Conservation (phyloP, 805 yeast species). For the Vanderwaltozyma tropicalis region DNA sequence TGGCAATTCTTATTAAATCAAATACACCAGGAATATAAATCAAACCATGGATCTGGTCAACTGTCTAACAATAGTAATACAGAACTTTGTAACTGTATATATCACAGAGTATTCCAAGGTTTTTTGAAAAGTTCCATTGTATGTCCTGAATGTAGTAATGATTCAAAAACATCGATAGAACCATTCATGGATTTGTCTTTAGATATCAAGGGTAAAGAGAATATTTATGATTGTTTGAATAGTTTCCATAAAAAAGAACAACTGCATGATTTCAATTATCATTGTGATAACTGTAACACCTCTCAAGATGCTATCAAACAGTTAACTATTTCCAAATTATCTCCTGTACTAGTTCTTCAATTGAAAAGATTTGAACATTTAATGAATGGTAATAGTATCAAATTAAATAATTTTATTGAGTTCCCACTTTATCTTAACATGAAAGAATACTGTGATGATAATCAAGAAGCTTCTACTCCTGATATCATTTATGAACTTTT, state of each 20-base stretch:
- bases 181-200: slow-evolving; percentile 85
- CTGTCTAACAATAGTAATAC: slow-evolving; percentile 7
- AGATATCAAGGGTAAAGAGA: slow-evolving; percentile 44
- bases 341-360: slow-evolving; percentile 75
- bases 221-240: slow-evolving; percentile 54
- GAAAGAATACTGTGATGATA: slow-evolving; percentile 40
- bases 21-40: slow-evolving; percentile 42
- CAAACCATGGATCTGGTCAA: slow-evolving; percentile 6
- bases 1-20: slow-evolving; percentile 87
- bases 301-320: slow-evolving; percentile 62
- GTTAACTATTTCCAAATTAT: slow-evolving; percentile 55
- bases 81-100: slow-evolving; percentile 56
- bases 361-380: slow-evolving; percentile 53
- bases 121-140: slow-evolving; percentile 67
- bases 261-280: slow-evolving; percentile 57
- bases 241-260: slow-evolving; percentile 71
- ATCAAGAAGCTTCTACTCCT: slow-evolving; percentile 16
- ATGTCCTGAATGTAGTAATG: slow-evolving; percentile 57
- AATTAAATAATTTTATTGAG: slow-evolving; percentile 63
- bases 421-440: slow-evolving; percentile 69
- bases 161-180: slow-evolving; percentile 60
- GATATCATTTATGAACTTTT: slow-evolving; percentile 65
- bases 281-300: slow-evolving; percentile 56
- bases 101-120: slow-evolving; percentile 79
- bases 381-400: slow-evolving; percentile 38